Conservation (phyloP, 331 rosid genomes). For the Prunus yedoensis region DNA sequence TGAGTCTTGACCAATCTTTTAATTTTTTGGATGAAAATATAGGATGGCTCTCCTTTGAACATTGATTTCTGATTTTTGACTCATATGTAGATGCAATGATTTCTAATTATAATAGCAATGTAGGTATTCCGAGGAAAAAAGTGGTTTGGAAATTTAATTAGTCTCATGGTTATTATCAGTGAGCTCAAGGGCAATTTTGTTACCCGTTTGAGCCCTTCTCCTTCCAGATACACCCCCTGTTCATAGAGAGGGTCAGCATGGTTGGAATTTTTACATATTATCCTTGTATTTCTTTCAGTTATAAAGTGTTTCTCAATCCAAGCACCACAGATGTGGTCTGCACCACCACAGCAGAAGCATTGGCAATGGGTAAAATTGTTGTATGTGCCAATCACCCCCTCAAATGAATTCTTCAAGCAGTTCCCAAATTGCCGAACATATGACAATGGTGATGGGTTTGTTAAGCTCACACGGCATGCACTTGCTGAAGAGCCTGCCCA, state of each 20-base stretch:
- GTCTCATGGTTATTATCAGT: background rate
- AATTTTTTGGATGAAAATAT: background rate
- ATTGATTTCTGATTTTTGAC: background rate
- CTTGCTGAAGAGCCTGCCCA: slow-evolving; percentile 60
- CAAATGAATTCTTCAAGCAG: slow-evolving; percentile 91
- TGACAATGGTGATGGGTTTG: slow-evolving; percentile 48
- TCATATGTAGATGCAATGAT: background rate
- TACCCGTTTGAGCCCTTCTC: background rate
- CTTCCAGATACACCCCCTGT: background rate
- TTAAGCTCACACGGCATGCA: slow-evolving; percentile 53
- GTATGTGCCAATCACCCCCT: slow-evolving; percentile 83
- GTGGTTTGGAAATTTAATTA: background rate
- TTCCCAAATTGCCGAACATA: slow-evolving; percentile 79
- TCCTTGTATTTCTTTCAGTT: slow-evolving; percentile 44
- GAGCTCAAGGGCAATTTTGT: background rate
- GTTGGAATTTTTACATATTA: background rate
- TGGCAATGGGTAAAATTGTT: slow-evolving; percentile 91
- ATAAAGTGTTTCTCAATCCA: slow-evolving; percentile 85
- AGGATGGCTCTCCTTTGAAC: background rate
- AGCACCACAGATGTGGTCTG: slow-evolving; percentile 97
- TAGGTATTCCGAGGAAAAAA: background rate
- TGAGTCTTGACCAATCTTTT: background rate
- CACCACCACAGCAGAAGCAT: slow-evolving; percentile 91
- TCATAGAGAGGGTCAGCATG: background rate
- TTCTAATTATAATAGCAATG: background rate